A percentile compares a stretch with the other conserved stretches of the same genome.
Conservation (phyloP, 805 yeast genomes). For the Ogataea pini region DNA sequence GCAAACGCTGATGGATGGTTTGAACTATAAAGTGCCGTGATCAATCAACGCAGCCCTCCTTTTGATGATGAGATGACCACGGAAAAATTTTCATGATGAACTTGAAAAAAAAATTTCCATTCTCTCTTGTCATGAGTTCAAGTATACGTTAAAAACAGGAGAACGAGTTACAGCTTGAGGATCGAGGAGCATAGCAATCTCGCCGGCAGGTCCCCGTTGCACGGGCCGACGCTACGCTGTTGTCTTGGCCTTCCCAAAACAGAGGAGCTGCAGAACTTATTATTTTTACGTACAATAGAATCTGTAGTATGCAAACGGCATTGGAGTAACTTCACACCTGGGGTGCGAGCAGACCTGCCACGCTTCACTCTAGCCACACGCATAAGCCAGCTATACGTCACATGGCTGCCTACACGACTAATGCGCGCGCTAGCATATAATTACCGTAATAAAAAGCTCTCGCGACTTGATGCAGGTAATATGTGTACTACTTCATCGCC, state of each 20-base stretch:
- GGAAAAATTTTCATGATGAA: background rate
- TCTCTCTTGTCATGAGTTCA: background rate
- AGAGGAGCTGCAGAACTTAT: background rate
- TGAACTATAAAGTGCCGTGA: too few relatives aligned
- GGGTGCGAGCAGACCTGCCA: background rate
- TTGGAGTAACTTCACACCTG: background rate
- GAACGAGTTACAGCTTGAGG: background rate
- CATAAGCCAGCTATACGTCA: background rate
- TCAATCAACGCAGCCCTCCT: background rate
- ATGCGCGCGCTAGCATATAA: background rate
- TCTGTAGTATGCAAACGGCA: background rate
- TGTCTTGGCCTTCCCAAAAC: background rate
- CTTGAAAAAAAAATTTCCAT: background rate
- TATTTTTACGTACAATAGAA: background rate
- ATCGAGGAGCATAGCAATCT: background rate
- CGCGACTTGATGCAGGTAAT: background rate
- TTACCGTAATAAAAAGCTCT: background rate
- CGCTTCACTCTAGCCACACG: background rate
- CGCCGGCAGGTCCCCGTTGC: background rate
- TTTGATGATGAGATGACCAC: background rate
- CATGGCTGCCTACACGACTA: background rate
- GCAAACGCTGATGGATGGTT: too few relatives aligned
- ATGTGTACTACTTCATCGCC: background rate
- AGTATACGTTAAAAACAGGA: background rate
- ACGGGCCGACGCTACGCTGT: slow-evolving; percentile 1